Percentiles rank a stretch among this genome's conserved stretches.
phyloP scores from a whole-genome alignment of 352 stramenopile species.

The Pythium myriotylum region DNA sequence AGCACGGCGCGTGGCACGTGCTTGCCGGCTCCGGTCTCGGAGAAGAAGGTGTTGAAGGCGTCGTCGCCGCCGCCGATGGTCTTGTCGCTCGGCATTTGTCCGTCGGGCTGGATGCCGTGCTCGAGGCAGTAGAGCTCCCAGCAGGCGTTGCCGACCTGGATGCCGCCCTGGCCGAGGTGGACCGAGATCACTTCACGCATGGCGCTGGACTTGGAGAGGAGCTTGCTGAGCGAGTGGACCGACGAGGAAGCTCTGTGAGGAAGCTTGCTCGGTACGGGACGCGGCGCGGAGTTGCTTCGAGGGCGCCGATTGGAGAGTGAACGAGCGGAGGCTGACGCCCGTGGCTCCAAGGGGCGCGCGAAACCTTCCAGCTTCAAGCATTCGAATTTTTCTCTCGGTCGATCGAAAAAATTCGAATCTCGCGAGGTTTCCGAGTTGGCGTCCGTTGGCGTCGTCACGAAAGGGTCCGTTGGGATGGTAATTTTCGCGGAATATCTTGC shows the following conservation, averaged over 20 bases:
- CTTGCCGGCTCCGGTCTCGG: slow-evolving; percentile 87
- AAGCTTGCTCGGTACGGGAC: slow-evolving; percentile 53
- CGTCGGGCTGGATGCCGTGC: slow-evolving; percentile 91
- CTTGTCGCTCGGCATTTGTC: slow-evolving; percentile 93
- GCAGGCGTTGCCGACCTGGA: slow-evolving; percentile 87
- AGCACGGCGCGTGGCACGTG: slow-evolving; percentile 95
- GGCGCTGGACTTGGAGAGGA: slow-evolving; percentile 1
- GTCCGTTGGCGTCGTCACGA: neutral
- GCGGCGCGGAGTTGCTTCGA: slow-evolving; percentile 4
- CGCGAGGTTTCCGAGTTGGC: no score
- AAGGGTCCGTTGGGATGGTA: no score
- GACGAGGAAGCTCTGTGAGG: slow-evolving; percentile 73
- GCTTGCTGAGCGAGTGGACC: neutral
- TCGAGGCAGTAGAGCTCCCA: slow-evolving; percentile 87
- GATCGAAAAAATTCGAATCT: slow-evolving; percentile 5
- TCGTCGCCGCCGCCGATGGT: slow-evolving; percentile 85
- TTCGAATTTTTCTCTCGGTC: slow-evolving; percentile 1
- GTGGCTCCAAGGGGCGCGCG: neutral
- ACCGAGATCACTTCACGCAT: slow-evolving; percentile 85
- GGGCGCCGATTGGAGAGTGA: slow-evolving; percentile 21
- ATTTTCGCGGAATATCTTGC: neutral
- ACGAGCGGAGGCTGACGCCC: neutral
- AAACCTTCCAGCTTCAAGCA: neutral
- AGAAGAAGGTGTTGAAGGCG: slow-evolving; percentile 93
- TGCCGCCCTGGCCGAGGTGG: slow-evolving; percentile 89